phyloP scores from a whole-genome alignment of 805 yeast genomes.

The Komagataella kurtzmanii region DNA sequence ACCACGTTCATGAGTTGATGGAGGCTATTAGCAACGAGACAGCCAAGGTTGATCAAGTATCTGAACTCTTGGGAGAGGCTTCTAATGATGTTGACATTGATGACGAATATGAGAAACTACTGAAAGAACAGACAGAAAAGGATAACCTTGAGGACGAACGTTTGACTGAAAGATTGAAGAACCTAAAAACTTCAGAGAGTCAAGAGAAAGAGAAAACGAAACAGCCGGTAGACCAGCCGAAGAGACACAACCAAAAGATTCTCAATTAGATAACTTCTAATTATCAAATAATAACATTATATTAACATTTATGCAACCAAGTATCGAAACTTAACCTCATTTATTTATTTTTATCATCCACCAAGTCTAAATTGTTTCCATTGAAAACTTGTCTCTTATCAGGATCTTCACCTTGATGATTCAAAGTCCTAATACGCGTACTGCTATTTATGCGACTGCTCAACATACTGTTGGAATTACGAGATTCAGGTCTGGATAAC shows the following conservation, averaged over 20 bases:
- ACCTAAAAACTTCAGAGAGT: neutral
- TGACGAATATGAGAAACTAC: conserved; percentile 1
- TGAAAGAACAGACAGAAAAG: neutral
- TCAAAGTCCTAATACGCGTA: neutral
- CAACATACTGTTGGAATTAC: neutral
- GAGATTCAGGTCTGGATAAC: neutral
- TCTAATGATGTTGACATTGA: conserved; percentile 5
- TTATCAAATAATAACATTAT: neutral
- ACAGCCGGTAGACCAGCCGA: neutral
- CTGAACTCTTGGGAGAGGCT: neutral
- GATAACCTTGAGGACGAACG: neutral
- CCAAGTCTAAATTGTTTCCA: conserved; percentile 40
- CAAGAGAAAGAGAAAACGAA: neutral
- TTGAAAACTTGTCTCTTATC: conserved; percentile 37
- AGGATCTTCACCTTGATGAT: conserved; percentile 6
- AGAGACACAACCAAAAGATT: neutral
- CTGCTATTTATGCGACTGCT: neutral
- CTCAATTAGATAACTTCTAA: neutral
- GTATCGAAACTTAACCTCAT: neutral
- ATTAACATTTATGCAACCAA: neutral
- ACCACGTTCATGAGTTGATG: conserved; percentile 9
- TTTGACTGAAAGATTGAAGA: neutral
- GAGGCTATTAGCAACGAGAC: conserved; percentile 8
- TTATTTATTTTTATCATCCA: conserved; percentile 27
- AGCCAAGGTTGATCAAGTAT: conserved; percentile 9